Conservation (phyloP, 2,329 filamentous ascomycete species). For the Alternaria conjuncta region DNA sequence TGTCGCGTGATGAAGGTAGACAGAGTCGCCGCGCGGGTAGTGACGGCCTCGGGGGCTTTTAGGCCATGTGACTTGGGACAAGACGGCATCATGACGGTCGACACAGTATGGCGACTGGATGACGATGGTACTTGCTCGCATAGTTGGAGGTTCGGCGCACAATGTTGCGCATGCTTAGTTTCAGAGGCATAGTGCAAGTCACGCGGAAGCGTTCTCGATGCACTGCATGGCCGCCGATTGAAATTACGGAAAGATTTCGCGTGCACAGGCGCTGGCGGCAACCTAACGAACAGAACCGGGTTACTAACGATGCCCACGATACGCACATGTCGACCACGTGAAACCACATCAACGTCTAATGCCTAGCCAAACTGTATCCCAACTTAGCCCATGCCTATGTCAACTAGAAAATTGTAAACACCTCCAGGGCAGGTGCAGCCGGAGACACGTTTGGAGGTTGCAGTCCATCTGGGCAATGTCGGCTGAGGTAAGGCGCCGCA, state of each 20-base stretch:
- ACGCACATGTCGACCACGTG: background rate
- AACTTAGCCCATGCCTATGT: background rate
- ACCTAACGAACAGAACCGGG: conserved; percentile 3
- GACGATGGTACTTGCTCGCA: background rate
- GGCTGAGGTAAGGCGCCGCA: conserved; percentile 13
- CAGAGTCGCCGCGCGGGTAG: background rate
- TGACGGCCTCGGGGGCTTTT: background rate
- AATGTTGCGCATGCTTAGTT: background rate
- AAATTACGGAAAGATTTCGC: conserved; percentile 1
- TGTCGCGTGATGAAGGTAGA: background rate
- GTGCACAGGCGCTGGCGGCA: background rate
- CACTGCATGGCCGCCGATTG: background rate
- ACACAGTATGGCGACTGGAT: background rate
- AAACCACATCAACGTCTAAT: background rate
- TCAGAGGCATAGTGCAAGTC: background rate
- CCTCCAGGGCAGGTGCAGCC: background rate
- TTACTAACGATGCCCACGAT: conserved; percentile 2
- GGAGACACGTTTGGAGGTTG: background rate
- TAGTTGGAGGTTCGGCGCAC: background rate
- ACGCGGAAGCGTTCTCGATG: background rate
- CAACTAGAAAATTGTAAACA: background rate
- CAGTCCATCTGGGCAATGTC: background rate
- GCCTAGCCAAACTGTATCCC: background rate
- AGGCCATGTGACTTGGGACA: background rate
- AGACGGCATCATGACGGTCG: background rate